phyloP scores from a whole-genome alignment of 805 yeast species.

The Limtongia smithiae region DNA sequence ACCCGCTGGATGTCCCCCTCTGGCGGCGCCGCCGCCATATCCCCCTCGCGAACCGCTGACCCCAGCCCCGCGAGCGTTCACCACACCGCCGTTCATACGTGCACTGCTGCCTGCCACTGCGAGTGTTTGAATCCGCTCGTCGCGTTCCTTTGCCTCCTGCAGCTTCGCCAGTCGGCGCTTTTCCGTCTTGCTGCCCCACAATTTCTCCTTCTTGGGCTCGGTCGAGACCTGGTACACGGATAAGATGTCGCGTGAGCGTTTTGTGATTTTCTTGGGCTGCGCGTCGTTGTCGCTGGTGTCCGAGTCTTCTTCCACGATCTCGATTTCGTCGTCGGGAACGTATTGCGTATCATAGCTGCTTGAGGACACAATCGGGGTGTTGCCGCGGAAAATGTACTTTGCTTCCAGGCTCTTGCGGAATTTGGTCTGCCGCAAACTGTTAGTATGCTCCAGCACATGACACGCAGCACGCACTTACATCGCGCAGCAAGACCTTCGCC shows the following conservation, averaged over 20 bases:
- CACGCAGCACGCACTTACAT: constrained; percentile 41
- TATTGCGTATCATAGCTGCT: constrained; percentile 1
- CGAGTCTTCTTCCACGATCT: neutral
- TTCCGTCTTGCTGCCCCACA: constrained; percentile 1
- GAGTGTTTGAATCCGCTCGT: neutral
- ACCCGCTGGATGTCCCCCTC: constrained; percentile 9
- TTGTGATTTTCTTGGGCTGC: neutral
- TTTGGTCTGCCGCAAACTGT: constrained; percentile 28
- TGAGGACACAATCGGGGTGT: constrained; percentile 33
- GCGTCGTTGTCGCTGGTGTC: neutral
- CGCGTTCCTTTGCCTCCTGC: neutral
- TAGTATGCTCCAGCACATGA: neutral
- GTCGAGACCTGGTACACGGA: neutral
- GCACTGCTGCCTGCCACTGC: neutral
- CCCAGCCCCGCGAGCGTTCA: neutral
- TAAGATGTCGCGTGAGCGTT: neutral
- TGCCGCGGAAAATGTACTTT: constrained; percentile 51
- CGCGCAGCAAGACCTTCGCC: constrained; percentile 69
- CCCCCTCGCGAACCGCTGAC: neutral
- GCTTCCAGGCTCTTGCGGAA: constrained; percentile 62
- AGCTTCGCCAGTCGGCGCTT: neutral
- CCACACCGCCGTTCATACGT: no score
- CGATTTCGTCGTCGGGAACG: neutral
- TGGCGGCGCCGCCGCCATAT: neutral
- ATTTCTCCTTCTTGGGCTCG: no score